A percentile compares a stretch with the other conserved stretches of the same genome.
phyloP scores from a whole-genome alignment of 2,329 filamentous ascomycete species.

The Arthroderma sp. region DNA sequence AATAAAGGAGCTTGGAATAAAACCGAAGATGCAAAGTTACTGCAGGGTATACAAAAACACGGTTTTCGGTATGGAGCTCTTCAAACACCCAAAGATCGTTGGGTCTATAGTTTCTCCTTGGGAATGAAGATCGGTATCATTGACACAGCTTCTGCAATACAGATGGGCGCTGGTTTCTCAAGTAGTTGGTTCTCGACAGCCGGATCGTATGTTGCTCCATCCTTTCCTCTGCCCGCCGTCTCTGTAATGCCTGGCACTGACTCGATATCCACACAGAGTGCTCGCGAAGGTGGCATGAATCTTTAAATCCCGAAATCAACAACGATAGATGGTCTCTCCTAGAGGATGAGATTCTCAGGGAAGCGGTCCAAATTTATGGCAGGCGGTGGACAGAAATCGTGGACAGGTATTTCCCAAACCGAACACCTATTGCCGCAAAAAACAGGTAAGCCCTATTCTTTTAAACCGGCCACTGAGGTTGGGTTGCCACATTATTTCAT shows the following conservation, averaged over 20 bases:
- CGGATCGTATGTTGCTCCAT: conserved; percentile 1
- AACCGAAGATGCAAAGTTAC: conserved; percentile 3
- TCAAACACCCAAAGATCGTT: too few relatives aligned
- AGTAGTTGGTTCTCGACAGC: conserved; percentile 3
- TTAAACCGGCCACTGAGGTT: background rate
- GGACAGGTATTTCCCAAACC: conserved; percentile 3
- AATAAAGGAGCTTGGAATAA: conserved; percentile 5
- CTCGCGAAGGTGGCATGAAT: conserved; percentile 3
- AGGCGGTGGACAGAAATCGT: conserved; percentile 3
- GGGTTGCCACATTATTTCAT: too few relatives aligned
- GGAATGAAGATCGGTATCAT: background rate
- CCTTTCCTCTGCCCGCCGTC: background rate
- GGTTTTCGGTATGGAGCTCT: conserved; percentile 2
- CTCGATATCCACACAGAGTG: background rate
- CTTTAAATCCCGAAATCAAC: conserved; percentile 3
- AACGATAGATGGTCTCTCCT: conserved; percentile 4
- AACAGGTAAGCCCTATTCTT: background rate
- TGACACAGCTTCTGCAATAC: background rate
- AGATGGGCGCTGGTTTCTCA: conserved; percentile 4
- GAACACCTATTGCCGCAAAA: conserved; percentile 4
- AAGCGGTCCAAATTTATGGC: conserved; percentile 2
- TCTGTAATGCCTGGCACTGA: background rate
- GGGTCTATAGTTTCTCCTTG: background rate
- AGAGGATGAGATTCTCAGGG: conserved; percentile 3
- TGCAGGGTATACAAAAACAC: conserved; percentile 4